These are phyloP conservation scores for Platanthera zijinensis DNA, from an alignment of 106 monocot genomes.

Conservation along the genomic window DNA sequence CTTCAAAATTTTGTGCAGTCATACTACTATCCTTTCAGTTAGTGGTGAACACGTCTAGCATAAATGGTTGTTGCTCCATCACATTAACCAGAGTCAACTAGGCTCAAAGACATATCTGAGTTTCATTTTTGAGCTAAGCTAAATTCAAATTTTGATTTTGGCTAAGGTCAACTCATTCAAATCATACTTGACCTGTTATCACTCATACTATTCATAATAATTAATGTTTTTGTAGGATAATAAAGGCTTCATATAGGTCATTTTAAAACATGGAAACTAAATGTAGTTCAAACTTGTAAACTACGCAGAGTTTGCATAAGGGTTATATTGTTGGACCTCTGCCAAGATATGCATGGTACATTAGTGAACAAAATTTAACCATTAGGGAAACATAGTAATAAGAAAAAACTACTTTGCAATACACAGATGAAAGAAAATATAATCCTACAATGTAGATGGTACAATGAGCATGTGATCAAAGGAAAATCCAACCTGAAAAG, in stretches of 20 bases:
- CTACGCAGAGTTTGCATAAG: neutral
- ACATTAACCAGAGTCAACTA: neutral
- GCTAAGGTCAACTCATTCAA: neutral
- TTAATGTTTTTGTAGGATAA: neutral
- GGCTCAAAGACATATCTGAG: neutral
- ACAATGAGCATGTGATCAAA: neutral
- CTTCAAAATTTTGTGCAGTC: too few relatives aligned
- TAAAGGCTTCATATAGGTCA: neutral
- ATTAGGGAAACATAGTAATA: too few relatives aligned
- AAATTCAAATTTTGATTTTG: neutral
- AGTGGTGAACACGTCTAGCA: too few relatives aligned
- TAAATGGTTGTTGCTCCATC: too few relatives aligned
- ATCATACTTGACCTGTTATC: neutral
- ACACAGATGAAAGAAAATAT: neutral
- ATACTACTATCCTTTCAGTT: too few relatives aligned
- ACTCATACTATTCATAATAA: neutral
- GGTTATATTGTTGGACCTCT: neutral
- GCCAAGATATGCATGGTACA: neutral
- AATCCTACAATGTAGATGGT: neutral
- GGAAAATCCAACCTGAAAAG: constrained; percentile 54
- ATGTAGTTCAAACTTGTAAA: neutral
- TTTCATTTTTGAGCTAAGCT: neutral
- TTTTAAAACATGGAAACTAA: neutral
- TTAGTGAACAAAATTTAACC: too few relatives aligned
- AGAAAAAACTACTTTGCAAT: neutral